Evolutionary conservation across 164 flowering plant species (phyloP), one percentile per base, ranked within the genome.

Genomic region (Euptelea pleiosperma): DNA sequence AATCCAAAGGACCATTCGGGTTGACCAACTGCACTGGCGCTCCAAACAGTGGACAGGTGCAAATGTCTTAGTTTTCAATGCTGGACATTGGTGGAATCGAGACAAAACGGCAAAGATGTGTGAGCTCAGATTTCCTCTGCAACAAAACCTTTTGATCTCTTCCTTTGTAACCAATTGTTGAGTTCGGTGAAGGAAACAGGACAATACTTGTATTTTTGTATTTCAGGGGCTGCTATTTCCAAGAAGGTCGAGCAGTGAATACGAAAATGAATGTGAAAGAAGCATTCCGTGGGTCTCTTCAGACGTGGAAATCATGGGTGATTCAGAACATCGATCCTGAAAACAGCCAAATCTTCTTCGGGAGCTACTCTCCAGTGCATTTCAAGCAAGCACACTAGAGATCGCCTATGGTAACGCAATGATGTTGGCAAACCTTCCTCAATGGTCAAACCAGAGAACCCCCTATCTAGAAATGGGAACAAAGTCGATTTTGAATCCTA

Each of bases 41-140:
- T 76, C 83, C 24, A 24, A 39, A 8, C 58, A 59, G 30, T 90
- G 95, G 95, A 65, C 61, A 0, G 85, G 81, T 2, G 91, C 92
- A 0, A 69, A 85, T 71, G 79, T 81, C 41, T 70, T 83, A 1
- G 65, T 90, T 14, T 81, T 87, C 75, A 87, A 80, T 65, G 75
- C 76, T 2, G 92, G 95, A 0, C 95, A 90, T 37, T 90, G 95
- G 89, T 87, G 91, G 91, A 85, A 70, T 55, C 15, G 68, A 30
- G 80, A 74, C 37, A 85, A 87, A 62, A 80, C 87, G 2, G 1
- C 58, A 1, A 71, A 77, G 11, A 61, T 69, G 95, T 87, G n/a
- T n/a, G n/a, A n/a, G n/a, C n/a, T n/a, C n/a, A n/a, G n/a, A n/a
- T n/a, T n/a, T n/a, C n/a, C n/a, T 87, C 0, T 87, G 51, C 16